These are phyloP conservation scores for Penicillium sp. DNA, from an alignment of 2,329 filamentous ascomycete species.

Conservation along the genomic window DNA sequence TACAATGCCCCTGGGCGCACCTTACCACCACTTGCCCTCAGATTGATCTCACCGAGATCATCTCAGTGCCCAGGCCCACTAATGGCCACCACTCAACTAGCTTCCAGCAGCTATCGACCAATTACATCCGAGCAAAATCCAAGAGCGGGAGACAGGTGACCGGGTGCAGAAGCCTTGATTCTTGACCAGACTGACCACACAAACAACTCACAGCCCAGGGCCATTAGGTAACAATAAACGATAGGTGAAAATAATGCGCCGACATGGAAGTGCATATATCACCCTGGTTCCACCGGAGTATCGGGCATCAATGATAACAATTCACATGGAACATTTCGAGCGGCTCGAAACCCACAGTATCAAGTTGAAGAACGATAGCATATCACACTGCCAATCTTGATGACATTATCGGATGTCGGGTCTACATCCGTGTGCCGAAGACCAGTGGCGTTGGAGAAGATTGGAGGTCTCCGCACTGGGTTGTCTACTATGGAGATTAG, in stretches of 20 bases:
- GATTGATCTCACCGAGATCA: too few species aligned
- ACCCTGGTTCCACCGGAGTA: too few species aligned
- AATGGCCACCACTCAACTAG: too few species aligned
- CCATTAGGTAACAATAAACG: neutral
- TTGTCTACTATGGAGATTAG: too few species aligned
- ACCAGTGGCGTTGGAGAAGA: neutral
- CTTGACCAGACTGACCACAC: neutral
- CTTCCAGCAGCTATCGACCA: neutral
- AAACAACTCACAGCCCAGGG: neutral
- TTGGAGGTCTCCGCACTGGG: neutral
- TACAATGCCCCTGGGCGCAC: too few species aligned
- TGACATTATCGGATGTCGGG: neutral
- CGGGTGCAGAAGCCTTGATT: neutral
- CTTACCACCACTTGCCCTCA: too few species aligned
- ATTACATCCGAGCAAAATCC: neutral
- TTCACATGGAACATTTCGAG: too few species aligned
- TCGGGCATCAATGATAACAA: too few species aligned
- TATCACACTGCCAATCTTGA: neutral
- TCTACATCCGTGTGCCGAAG: neutral
- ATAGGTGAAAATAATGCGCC: neutral
- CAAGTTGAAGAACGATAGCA: neutral
- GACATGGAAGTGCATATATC: too few species aligned
- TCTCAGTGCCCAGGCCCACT: too few species aligned
- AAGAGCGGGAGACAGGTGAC: neutral
- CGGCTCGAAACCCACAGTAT: too few species aligned